These are phyloP conservation scores for Piper betle DNA, from an alignment of 164 flowering plant genomes.

Conservation along the genomic window DNA sequence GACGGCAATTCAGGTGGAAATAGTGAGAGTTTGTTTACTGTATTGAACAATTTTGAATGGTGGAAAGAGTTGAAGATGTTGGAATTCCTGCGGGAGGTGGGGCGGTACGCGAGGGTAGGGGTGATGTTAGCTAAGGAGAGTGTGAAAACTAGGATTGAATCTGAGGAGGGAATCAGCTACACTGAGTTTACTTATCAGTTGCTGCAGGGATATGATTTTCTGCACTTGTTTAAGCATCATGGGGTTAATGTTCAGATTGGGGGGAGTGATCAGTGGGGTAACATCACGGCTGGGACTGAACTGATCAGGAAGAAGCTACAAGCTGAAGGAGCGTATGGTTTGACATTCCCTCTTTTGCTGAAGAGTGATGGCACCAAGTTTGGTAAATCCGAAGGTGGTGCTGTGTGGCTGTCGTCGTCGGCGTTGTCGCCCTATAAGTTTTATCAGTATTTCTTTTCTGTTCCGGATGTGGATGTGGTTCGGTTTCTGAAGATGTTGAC, in stretches of 20 bases:
- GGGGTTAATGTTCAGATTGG: conserved; percentile 73
- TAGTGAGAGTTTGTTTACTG: conserved; percentile 9
- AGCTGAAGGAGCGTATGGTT: conserved; percentile 50
- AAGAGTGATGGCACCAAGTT: conserved; percentile 82
- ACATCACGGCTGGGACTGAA: conserved; percentile 81
- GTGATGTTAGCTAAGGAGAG: conserved; percentile 23
- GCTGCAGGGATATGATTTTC: conserved; percentile 31
- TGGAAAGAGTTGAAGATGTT: conserved; percentile 60
- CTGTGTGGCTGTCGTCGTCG: conserved; percentile 62
- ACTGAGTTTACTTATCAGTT: conserved; percentile 61
- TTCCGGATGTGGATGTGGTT: conserved; percentile 62
- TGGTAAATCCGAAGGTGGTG: conserved; percentile 82
- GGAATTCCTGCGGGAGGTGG: conserved; percentile 51
- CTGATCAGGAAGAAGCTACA: conserved; percentile 48
- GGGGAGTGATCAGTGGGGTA: conserved; percentile 89
- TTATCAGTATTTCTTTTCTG: conserved; percentile 72
- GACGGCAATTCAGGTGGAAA: neutral
- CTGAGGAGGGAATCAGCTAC: conserved; percentile 20
- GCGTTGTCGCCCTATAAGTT: conserved; percentile 68
- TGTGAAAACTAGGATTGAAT: conserved; percentile 23
- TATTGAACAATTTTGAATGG: conserved; percentile 77
- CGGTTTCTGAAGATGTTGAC: conserved; percentile 64
- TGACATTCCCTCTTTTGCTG: conserved; percentile 71
- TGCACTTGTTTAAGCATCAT: conserved; percentile 24
- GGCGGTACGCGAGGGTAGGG: conserved; percentile 58